Evolutionary conservation across 2,329 filamentous ascomycete species (phyloP), one percentile per base, ranked within the genome.

Genomic region (Botrytis hyacinthi): DNA sequence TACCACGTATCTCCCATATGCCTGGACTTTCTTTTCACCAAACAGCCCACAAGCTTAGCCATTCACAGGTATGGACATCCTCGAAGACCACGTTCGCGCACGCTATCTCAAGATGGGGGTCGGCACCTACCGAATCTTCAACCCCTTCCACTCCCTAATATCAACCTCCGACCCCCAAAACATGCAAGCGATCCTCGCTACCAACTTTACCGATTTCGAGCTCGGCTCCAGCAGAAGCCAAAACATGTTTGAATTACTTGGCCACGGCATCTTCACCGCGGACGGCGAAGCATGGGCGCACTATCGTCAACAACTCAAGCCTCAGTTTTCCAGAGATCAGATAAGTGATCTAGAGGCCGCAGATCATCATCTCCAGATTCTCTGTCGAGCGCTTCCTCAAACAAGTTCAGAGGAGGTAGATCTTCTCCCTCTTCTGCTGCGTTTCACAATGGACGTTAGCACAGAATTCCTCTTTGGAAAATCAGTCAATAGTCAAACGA

Each of bases 381-480:
- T 81, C 3, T 78, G 79, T 66, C 77, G 79, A 44, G 75, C 76
- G 3, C 57, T 78, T 14, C 77, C 80, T 2, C 70, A 76, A 29
- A 74, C 75, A 6, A 75, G 74, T 42, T 59, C 35, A 1, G 82
- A 87, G 75, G 84, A 82, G 32, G 29, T 67, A 10, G 80, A 84
- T 74, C 73, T 85, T 0, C 79, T 83, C 72, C 80, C 82, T 0
- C 76, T 84, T 0, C 84, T 85, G 2, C 89, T 89, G 78, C 82
- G 83, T 69, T 80, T 89, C 37, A 89, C 87, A 0, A 82, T 90
- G 35, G 87, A 80, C 74, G 86, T 85, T 0, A 85, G 87, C 0
- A 90, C 87, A 0, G 86, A 86, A 59, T 86, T 90, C 73, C 80
- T 90, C 4, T 88, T 90, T 71, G 88, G 88, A 26, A 82, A 86